phyloP scores from a whole-genome alignment of 495 filamentous ascomycete genomes.

The Aspergillus biplanus region DNA sequence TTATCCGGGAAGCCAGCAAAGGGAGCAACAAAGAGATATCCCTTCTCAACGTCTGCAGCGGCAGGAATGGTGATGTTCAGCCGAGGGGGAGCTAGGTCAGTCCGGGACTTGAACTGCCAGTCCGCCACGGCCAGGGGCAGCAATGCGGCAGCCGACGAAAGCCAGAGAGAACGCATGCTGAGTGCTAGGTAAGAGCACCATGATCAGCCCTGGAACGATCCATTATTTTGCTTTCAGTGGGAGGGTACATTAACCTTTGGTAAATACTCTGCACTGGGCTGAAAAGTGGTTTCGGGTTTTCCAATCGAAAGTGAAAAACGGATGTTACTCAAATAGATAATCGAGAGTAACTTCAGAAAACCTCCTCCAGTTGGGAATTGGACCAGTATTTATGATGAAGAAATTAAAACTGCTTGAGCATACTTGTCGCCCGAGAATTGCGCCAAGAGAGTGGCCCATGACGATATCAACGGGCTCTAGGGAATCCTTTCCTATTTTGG shows the following conservation, averaged over 20 bases:
- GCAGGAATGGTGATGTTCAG: slow-evolving; percentile 61
- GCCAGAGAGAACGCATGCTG: slow-evolving; percentile 21
- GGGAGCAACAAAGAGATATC: slow-evolving; percentile 59
- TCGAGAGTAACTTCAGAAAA: background rate
- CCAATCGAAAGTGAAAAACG: background rate
- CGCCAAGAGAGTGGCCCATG: slow-evolving; percentile 9
- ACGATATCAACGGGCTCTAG: slow-evolving; percentile 13
- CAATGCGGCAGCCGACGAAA: slow-evolving; percentile 24
- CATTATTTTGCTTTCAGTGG: slow-evolving; percentile 31
- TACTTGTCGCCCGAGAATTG: background rate
- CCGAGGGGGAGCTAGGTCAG: slow-evolving; percentile 57
- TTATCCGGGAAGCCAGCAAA: slow-evolving; percentile 52
- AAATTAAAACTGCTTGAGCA: background rate
- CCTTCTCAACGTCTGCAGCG: slow-evolving; percentile 48
- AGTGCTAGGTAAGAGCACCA: slow-evolving; percentile 26
- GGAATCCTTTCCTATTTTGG: slow-evolving; percentile 11
- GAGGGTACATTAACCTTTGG: slow-evolving; percentile 64
- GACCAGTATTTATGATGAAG: slow-evolving; percentile 12
- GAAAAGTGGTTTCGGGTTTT: background rate
- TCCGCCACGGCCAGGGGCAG: slow-evolving; percentile 45
- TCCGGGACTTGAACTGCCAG: slow-evolving; percentile 60
- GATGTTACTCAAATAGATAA: background rate
- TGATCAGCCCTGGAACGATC: slow-evolving; percentile 46
- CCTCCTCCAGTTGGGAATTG: slow-evolving; percentile 24
- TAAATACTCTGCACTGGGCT: slow-evolving; percentile 19